Conservation (phyloP, 2,329 filamentous ascomycete genomes). For the Cladosporium oxysporum region DNA sequence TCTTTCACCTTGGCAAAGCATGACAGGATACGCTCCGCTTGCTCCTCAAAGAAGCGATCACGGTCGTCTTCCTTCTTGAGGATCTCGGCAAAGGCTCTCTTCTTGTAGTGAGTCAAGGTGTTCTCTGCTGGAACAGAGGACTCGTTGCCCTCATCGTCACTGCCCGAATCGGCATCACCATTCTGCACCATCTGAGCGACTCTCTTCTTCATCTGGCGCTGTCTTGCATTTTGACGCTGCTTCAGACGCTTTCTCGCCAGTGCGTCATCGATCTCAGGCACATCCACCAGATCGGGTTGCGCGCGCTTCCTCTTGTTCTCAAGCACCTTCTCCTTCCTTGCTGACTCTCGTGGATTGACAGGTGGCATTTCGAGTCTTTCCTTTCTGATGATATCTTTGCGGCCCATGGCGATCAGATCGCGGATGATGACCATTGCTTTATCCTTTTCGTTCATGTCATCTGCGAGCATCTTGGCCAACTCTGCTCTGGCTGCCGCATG, state of each 20-base stretch:
- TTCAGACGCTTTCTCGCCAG: slow-evolving; percentile 14
- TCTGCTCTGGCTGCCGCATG: slow-evolving; percentile 76
- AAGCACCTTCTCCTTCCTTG: slow-evolving; percentile 16
- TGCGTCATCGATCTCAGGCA: slow-evolving; percentile 17
- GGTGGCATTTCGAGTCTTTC: slow-evolving; percentile 18
- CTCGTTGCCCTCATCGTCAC: slow-evolving; percentile 6
- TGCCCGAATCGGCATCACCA: background rate
- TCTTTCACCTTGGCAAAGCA: slow-evolving; percentile 43
- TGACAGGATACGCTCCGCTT: slow-evolving; percentile 23
- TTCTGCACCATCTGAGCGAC: background rate
- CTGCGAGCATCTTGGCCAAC: slow-evolving; percentile 81
- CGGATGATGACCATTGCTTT: slow-evolving; percentile 76
- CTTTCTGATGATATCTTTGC: slow-evolving; percentile 29
- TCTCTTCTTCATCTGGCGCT: slow-evolving; percentile 8
- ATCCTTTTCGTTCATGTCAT: slow-evolving; percentile 66
- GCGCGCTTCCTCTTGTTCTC: slow-evolving; percentile 16
- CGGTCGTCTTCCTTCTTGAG: slow-evolving; percentile 22
- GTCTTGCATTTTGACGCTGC: slow-evolving; percentile 4
- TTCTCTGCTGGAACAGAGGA: background rate
- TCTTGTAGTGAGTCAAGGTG: background rate
- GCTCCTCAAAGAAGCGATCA: slow-evolving; percentile 25
- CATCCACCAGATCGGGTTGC: background rate
- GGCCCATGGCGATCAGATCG: slow-evolving; percentile 67
- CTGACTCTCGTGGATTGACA: slow-evolving; percentile 10
- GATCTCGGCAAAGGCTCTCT: slow-evolving; percentile 16